phyloP scores from a whole-genome alignment of 495 filamentous ascomycete genomes.

The Penicillium argentinense region DNA sequence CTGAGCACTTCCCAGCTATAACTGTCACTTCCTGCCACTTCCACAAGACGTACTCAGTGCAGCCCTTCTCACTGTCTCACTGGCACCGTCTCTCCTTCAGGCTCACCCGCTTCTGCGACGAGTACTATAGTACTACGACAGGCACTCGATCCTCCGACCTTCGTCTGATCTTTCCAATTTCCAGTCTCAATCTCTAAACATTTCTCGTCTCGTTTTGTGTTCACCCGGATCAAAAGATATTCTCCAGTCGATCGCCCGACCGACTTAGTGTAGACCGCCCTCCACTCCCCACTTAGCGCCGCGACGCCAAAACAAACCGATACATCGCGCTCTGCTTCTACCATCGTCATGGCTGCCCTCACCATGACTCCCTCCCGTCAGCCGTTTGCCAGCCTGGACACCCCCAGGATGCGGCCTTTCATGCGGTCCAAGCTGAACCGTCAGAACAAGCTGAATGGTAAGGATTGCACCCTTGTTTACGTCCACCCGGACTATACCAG shows the following conservation, averaged over 20 bases:
- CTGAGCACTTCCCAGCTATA: conserved; percentile 4
- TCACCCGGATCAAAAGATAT: not conserved
- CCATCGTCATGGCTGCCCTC: conserved; percentile 39
- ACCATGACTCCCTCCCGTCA: conserved; percentile 45
- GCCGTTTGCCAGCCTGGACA: conserved; percentile 45
- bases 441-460: conserved; percentile 61
- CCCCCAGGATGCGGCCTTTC: conserved; percentile 44
- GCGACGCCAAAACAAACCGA: conserved; percentile 30
- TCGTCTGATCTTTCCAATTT: too few species aligned
- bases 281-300: conserved; percentile 28
- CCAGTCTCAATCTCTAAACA: too few species aligned
- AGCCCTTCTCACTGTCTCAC: too few species aligned
- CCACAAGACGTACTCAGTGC: too few species aligned
- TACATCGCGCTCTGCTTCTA: conserved; percentile 6
- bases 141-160: too few species aligned
- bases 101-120: too few species aligned
- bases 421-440: conserved; percentile 44
- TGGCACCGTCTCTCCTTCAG: too few species aligned
- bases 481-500: too few species aligned
- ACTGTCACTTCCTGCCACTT: conserved; percentile 4
- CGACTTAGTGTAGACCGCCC: conserved; percentile 16
- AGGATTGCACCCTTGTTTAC: not conserved
- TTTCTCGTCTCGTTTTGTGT: not conserved
- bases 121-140: too few species aligned
- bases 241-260: too few species aligned